These are phyloP conservation scores for Oryza nivara DNA, from an alignment of 176 grass and related monocot genomes.

Conservation along the genomic window DNA sequence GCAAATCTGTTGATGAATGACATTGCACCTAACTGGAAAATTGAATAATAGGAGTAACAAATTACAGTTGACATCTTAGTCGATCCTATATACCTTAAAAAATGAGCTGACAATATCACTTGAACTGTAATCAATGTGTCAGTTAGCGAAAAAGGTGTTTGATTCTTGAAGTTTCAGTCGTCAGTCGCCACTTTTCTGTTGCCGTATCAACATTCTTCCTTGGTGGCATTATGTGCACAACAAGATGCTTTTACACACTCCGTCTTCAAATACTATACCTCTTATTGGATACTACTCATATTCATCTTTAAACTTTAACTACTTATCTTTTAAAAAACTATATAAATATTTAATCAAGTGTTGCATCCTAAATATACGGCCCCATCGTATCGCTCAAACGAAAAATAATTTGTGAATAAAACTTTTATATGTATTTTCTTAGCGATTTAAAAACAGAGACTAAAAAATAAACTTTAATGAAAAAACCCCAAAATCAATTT, in stretches of 20 bases:
- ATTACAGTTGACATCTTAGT: not conserved
- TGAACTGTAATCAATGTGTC: constrained; percentile 5
- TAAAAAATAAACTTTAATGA: no score
- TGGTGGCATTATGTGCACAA: constrained; percentile 22
- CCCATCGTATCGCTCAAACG: no score
- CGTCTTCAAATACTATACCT: no score
- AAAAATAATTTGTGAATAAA: no score
- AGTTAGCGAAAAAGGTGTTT: constrained; percentile 30
- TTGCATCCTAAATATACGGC: no score
- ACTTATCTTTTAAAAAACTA: no score
- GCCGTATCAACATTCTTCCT: constrained; percentile 30
- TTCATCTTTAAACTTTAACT: no score
- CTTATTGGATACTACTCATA: no score
- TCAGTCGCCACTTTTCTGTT: constrained; percentile 34
- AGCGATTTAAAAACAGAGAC: no score
- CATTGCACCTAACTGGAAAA: not conserved
- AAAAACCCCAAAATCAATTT: no score
- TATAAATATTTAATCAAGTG: no score
- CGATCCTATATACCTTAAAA: not conserved
- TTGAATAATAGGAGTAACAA: not conserved
- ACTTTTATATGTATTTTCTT: no score
- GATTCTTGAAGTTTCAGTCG: constrained; percentile 43
- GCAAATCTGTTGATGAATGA: constrained; percentile 14
- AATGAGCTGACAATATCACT: not conserved
- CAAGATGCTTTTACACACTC: not conserved